Percentiles rank a stretch among this genome's conserved stretches.
These are phyloP conservation scores for Penicillium sp. DNA, from an alignment of 2,329 filamentous ascomycete species.

Conservation along the genomic window DNA sequence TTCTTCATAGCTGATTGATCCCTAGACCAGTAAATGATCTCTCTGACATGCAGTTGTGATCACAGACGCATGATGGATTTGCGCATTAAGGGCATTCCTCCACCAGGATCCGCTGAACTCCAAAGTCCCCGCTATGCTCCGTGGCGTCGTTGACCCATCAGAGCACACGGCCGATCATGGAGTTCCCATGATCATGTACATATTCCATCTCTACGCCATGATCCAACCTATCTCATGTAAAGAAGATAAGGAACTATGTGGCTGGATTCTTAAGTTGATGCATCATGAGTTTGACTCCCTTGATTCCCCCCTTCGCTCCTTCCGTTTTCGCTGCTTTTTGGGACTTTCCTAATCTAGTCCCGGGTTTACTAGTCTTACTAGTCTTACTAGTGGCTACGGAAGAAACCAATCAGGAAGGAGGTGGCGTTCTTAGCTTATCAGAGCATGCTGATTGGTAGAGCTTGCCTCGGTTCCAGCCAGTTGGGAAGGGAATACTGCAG, in stretches of 20 bases:
- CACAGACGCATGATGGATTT: not conserved
- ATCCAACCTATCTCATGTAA: not conserved
- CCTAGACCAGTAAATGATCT: not conserved
- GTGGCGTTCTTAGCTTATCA: conserved; percentile 25
- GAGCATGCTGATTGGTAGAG: conserved; percentile 7
- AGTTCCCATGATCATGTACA: not conserved
- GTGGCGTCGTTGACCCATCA: not conserved
- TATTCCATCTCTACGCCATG: not conserved
- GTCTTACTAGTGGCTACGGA: conserved; percentile 8
- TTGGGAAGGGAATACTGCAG: not conserved
- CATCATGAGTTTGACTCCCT: not conserved
- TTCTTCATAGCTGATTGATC: not conserved
- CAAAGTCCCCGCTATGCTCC: not conserved
- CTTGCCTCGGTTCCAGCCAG: not conserved
- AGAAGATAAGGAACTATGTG: not conserved
- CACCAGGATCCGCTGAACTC: not conserved
- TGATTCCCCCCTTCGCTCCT: not conserved
- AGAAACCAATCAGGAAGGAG: conserved; percentile 10
- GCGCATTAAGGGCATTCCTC: not conserved
- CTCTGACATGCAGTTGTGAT: not conserved
- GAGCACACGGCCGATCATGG: not conserved
- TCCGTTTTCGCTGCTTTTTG: not conserved
- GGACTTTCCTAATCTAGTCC: not conserved
- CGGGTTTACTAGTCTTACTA: conserved; percentile 18
- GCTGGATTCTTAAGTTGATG: not conserved